These are phyloP conservation scores for Thraustochytrium striatum DNA, from an alignment of 352 stramenopile species.

Conservation along the genomic window DNA sequence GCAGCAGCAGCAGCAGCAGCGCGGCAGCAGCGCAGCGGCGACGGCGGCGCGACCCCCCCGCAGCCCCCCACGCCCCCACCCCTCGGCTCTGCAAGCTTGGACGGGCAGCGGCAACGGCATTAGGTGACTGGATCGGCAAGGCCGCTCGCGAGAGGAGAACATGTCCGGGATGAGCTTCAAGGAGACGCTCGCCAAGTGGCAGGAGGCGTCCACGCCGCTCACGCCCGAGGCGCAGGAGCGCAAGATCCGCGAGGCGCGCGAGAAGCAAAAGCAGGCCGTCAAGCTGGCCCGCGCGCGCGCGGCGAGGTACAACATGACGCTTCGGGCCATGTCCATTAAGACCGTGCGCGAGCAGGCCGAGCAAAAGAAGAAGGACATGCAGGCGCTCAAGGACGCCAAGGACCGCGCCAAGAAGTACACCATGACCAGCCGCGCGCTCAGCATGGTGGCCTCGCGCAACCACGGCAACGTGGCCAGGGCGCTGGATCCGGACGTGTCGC, in stretches of 20 bases:
- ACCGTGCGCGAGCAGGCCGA: neutral
- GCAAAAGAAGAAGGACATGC: neutral
- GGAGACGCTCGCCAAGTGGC: neutral
- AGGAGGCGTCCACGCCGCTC: conserved; percentile 29
- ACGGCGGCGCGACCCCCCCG: too few relatives aligned
- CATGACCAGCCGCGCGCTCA: conserved; percentile 47
- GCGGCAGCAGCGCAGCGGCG: too few relatives aligned
- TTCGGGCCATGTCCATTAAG: conserved; percentile 43
- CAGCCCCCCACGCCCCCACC: too few relatives aligned
- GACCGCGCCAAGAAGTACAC: conserved; percentile 42
- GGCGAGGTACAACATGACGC: conserved; percentile 50
- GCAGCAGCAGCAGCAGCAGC: too few relatives aligned
- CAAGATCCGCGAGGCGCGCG: conserved; percentile 32
- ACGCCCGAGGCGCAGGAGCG: conserved; percentile 41
- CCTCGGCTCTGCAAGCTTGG: too few relatives aligned
- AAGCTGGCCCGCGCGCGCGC: conserved; percentile 41
- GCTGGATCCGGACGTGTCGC: conserved; percentile 8
- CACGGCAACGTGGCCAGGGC: conserved; percentile 32
- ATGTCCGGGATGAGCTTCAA: too few relatives aligned
- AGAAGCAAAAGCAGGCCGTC: conserved; percentile 46
- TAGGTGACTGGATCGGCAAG: too few relatives aligned
- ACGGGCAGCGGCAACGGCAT: too few relatives aligned
- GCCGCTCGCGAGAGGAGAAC: too few relatives aligned
- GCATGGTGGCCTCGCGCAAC: conserved; percentile 40
- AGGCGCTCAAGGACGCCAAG: neutral